phyloP scores from a whole-genome alignment of 192 early-diverging fungal species.

The Dimargaris xerosporica region DNA sequence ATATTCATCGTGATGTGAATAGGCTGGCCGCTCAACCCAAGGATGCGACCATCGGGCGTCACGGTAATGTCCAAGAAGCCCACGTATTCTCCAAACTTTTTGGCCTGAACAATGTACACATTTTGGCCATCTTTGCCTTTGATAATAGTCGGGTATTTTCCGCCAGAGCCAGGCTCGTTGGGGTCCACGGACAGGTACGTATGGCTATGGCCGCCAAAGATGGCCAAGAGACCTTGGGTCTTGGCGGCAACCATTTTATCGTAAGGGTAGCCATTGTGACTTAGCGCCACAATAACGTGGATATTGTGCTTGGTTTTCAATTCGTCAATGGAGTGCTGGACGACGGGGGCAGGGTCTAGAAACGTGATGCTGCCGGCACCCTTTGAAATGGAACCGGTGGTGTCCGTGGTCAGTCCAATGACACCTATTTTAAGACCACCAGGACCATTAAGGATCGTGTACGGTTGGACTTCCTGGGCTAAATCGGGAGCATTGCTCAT shows the following conservation, averaged over 20 bases:
- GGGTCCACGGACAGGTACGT: conserved; percentile 39
- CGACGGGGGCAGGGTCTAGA: conserved; percentile 36
- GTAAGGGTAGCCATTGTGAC: conserved; percentile 58
- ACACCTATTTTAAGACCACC: conserved; percentile 46
- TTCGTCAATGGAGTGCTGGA: conserved; percentile 45
- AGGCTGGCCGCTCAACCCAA: conserved; percentile 36
- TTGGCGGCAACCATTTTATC: conserved; percentile 42
- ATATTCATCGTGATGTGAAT: conserved; percentile 37
- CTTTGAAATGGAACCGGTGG: conserved; percentile 36
- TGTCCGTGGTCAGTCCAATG: conserved; percentile 50
- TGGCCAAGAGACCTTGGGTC: conserved; percentile 38
- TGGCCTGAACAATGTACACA: conserved; percentile 52
- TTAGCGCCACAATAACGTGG: conserved; percentile 38
- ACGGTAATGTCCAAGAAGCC: conserved; percentile 43
- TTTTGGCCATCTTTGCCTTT: conserved; percentile 42
- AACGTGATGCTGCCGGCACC: conserved; percentile 28
- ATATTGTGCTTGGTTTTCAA: conserved; percentile 35
- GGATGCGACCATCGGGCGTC: conserved; percentile 36
- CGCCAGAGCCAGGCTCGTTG: conserved; percentile 25
- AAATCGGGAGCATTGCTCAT: conserved; percentile 24
- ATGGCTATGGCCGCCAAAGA: conserved; percentile 69
- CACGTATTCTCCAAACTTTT: conserved; percentile 43
- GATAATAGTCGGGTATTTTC: conserved; percentile 52
- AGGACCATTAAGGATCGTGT: conserved; percentile 43
- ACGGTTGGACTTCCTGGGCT: conserved; percentile 36